phyloP scores from a whole-genome alignment of 2,329 filamentous ascomycete genomes.

The Verticillium nubilum region DNA sequence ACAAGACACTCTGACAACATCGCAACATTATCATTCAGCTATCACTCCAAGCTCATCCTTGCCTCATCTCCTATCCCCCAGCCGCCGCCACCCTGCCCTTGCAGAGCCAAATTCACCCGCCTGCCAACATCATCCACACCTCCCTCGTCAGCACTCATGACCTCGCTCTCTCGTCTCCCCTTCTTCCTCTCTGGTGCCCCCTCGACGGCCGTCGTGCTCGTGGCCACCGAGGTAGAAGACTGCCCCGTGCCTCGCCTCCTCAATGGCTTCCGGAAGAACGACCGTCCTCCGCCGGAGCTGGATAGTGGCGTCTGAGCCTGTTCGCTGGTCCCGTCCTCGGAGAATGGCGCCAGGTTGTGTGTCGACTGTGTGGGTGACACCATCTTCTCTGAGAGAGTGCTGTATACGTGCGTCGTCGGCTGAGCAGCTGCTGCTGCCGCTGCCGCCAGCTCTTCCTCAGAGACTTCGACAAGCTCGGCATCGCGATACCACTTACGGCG shows the following conservation, averaged over 20 bases:
- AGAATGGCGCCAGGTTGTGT: conserved; percentile 8
- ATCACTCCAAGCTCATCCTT: conserved; percentile 72
- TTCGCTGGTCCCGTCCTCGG: conserved; percentile 36
- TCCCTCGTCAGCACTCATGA: conserved; percentile 35
- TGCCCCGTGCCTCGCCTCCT: conserved; percentile 33
- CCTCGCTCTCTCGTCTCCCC: conserved; percentile 34
- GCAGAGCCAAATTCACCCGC: conserved; percentile 41
- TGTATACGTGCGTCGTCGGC: conserved; percentile 23
- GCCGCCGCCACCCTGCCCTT: conserved; percentile 49
- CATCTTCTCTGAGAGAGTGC: conserved; percentile 31
- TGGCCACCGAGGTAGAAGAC: conserved; percentile 8
- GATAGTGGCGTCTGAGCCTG: conserved; percentile 31
- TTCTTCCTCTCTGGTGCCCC: conserved; percentile 15
- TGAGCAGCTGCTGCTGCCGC: conserved; percentile 4
- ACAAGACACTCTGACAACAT: not conserved
- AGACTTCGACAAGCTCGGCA: conserved; percentile 82
- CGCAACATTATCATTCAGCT: not conserved
- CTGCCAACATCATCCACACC: conserved; percentile 29
- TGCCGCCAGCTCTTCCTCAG: conserved; percentile 12
- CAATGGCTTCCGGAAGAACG: conserved; percentile 34
- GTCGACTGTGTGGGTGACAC: conserved; percentile 20
- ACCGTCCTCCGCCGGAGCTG: conserved; percentile 34
- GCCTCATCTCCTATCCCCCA: conserved; percentile 84
- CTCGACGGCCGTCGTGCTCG: not conserved
- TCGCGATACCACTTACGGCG: conserved; percentile 95